Evolutionary conservation across 306 rosid genomes (phyloP), one percentile per base, ranked within the genome.

Genomic region (Sicyos edulis): DNA sequence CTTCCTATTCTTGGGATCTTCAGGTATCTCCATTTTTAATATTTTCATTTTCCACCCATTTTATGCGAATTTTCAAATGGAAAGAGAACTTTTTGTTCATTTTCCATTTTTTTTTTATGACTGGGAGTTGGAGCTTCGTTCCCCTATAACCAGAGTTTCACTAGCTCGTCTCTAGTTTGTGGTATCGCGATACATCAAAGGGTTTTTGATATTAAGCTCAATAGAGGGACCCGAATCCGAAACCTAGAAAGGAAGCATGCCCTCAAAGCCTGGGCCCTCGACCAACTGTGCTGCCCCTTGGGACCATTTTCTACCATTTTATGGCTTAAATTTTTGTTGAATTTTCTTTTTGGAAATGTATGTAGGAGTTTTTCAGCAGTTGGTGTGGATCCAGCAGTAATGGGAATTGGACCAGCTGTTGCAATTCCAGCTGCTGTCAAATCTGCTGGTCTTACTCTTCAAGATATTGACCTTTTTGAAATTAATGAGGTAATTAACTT

Each of bases 301-400:
- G 37, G 37, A 32, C 37, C n/a, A 45, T 19, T 49, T 63, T 63
- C 37, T 29, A 24, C 52, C 26, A 2, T 40, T n/a, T 40, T 40
- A 6, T 40, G 45, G 8, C 32, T 13, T 24, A 58, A 22, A 24
- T 13, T 24, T 24, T 58, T 17, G 64, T 26, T 58, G 5, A 12
- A 24, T 58, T 58, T 58, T 58, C 2, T 5, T 57, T 56, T 53
- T 53, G 17, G 32, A 58, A 58, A 24, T 59, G 64, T 6, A 73
- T 76, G 72, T 77, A 92, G 98, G 98, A 86, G 96, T 83, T 92
- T 88, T 83, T 72, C 83, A 74, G 98, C 86, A 29, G 95, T 90
- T 75, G 98, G 98, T 21, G 98, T 92, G 54, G 98, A 92, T 79
- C 98, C 98, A 58, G 83, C 96, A 50, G 87, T 92, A 14, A 92